phyloP scores from a whole-genome alignment of 78 protist genomes.

The Monosiga brevicollis region DNA sequence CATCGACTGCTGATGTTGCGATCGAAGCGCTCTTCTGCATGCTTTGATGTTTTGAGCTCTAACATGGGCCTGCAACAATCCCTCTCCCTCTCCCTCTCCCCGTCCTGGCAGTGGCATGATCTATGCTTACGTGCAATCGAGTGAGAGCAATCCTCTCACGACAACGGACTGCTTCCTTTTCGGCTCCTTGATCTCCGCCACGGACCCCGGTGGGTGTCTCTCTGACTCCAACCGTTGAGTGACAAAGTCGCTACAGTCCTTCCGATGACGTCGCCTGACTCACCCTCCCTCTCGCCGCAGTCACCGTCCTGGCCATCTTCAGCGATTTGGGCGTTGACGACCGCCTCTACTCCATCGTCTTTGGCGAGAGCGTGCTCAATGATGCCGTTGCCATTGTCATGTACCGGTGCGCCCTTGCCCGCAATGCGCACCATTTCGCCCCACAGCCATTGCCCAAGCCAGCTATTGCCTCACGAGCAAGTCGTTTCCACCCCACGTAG shows the following conservation, averaged over 20 bases:
- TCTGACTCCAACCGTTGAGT: neutral
- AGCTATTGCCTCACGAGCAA: too few relatives aligned
- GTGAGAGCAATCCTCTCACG: neutral
- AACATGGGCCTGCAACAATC: too few relatives aligned
- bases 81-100: too few relatives aligned
- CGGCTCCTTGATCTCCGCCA: constrained; percentile 78
- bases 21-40: too few relatives aligned
- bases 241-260: neutral
- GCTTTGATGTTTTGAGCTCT: too few relatives aligned
- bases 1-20: too few relatives aligned
- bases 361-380: constrained; percentile 54
- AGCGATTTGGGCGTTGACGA: constrained; percentile 36
- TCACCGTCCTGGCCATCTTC: constrained; percentile 48
- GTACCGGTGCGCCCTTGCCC: neutral
- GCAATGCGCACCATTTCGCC: neutral
- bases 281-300: constrained; percentile 9
- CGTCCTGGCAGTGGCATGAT: neutral
- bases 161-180: constrained; percentile 38
- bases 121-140: neutral
- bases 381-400: constrained; percentile 50
- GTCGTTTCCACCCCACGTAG: too few relatives aligned
- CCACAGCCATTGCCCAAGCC: too few relatives aligned
- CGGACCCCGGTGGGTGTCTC: constrained; percentile 61
- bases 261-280: neutral
- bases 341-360: constrained; percentile 25